Conservation (phyloP, 306 rosid species). For the Boehmeria nivea region DNA sequence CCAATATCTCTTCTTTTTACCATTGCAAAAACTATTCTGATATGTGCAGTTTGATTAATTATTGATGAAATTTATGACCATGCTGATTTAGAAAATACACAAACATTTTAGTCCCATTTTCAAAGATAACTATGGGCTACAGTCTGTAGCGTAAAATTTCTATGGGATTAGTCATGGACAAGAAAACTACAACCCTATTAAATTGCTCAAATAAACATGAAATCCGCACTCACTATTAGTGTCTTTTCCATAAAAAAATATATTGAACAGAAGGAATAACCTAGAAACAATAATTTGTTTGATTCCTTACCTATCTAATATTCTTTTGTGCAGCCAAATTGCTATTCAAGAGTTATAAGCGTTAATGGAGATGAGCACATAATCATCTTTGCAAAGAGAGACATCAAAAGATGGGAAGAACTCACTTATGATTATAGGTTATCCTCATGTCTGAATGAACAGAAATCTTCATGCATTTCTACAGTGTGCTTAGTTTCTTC, state of each 20-base stretch:
- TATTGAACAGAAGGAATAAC: neutral
- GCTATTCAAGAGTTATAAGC: conserved; percentile 94
- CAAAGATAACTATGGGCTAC: too few relatives aligned
- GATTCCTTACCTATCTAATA: conserved; percentile 10
- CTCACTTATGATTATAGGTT: conserved; percentile 97
- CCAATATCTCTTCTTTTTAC: too few relatives aligned
- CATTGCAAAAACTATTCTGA: too few relatives aligned
- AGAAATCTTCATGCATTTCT: conserved; percentile 13
- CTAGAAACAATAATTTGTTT: neutral
- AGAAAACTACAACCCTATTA: too few relatives aligned
- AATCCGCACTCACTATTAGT: too few relatives aligned
- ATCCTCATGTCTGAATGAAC: conserved; percentile 14
- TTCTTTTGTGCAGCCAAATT: conserved; percentile 78
- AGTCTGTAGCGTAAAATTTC: too few relatives aligned
- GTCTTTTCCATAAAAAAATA: neutral
- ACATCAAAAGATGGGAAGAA: conserved; percentile 96
- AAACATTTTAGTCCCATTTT: too few relatives aligned
- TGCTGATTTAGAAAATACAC: too few relatives aligned
- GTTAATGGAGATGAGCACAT: conserved; percentile 90
- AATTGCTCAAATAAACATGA: too few relatives aligned
- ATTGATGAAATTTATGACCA: too few relatives aligned
- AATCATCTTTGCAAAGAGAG: conserved; percentile 94
- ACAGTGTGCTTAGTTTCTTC: conserved; percentile 32
- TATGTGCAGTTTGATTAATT: too few relatives aligned
- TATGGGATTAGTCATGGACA: too few relatives aligned